phyloP scores from a whole-genome alignment of 2,329 filamentous ascomycete species.

The Xylariaceae sp. region DNA sequence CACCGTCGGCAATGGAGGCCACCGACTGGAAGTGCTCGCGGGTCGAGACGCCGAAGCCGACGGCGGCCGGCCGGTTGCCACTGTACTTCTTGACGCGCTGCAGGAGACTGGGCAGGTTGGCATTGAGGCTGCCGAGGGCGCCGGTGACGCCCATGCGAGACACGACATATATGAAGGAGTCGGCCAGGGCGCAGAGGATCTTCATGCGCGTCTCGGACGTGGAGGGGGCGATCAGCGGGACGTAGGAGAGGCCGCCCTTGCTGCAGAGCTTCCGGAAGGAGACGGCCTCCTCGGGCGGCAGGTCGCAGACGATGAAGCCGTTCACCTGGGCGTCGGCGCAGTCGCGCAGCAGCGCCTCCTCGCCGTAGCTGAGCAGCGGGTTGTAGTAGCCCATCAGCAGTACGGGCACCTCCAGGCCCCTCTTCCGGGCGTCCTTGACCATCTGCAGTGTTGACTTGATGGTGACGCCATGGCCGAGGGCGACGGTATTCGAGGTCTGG shows the following conservation, averaged over 20 bases:
- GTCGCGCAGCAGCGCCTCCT: constrained; percentile 80
- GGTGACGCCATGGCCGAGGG: constrained; percentile 82
- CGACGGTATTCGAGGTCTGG: constrained; percentile 87
- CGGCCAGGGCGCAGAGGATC: constrained; percentile 89
- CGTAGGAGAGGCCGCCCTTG: constrained; percentile 78
- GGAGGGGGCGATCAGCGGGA: constrained; percentile 90
- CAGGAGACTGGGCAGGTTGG: constrained; percentile 73
- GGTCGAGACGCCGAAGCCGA: constrained; percentile 95
- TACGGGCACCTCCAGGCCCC: constrained; percentile 73
- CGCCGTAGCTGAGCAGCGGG: constrained; percentile 86
- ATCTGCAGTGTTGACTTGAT: constrained; percentile 73
- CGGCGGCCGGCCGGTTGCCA: constrained; percentile 79
- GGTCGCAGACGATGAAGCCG: constrained; percentile 92
- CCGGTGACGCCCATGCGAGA: constrained; percentile 96
- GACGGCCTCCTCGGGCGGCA: constrained; percentile 92
- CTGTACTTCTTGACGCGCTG: constrained; percentile 86
- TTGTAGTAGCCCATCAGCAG: constrained; percentile 99
- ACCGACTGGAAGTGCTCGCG: constrained; percentile 88
- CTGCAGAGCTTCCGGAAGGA: constrained; percentile 82
- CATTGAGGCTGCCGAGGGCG: constrained; percentile 73
- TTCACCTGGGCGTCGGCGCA: constrained; percentile 80
- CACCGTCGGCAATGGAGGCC: constrained; percentile 77
- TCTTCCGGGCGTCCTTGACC: constrained; percentile 69
- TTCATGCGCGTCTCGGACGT: constrained; percentile 93
- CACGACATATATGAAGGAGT: constrained; percentile 98